Evolutionary conservation across 2,329 filamentous ascomycete species (phyloP), one percentile per base, ranked within the genome.

Genomic region (Cladosporium sp.): DNA sequence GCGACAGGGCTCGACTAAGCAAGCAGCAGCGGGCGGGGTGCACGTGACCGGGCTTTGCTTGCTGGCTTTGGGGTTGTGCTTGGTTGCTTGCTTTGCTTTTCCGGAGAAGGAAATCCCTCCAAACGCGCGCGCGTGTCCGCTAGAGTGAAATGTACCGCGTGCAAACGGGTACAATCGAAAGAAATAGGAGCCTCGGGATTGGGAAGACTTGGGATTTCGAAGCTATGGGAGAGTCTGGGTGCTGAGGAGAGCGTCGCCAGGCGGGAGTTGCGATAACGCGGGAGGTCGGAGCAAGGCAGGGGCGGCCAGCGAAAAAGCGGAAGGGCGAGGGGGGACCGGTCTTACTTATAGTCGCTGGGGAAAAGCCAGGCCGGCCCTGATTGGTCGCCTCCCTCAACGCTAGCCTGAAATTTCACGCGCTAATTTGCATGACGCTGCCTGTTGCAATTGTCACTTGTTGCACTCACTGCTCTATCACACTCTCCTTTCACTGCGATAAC

Each of bases 81-180:
- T n/a, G 38, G 43, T 35, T 19, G 35, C 43, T n/a, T n/a, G 32
- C 32, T 27, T 27, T 27, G 35, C 43, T 47, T 20, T 47, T 35
- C 32, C 32, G 15, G 22, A 9, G 22, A 9, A 27, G 22, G 9
- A 27, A 27, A 5, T 9, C 42, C 42, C 22, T 32, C 29, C 45
- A 40, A 40, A 40, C 18, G 45, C 45, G 45, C 25, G 45, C 45
- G 25, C 29, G 20, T 12, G 22, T 48, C 45, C 45, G 30, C 45
- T 48, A 48, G 45, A 48, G 45, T 48, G 45, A 33, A 48, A 39
- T 32, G 45, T 40, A 48, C 43, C 43, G 35, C 15, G 20, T n/a
- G n/a, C n/a, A 15, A 18, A 2, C n/a, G n/a, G 43, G 43, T 32
- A 47, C 43, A 47, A 39, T 48, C 36, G 36, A 48, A 48, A 48